Conservation (phyloP, 176 grass and related monocot species). For the Cocos nucifera region DNA sequence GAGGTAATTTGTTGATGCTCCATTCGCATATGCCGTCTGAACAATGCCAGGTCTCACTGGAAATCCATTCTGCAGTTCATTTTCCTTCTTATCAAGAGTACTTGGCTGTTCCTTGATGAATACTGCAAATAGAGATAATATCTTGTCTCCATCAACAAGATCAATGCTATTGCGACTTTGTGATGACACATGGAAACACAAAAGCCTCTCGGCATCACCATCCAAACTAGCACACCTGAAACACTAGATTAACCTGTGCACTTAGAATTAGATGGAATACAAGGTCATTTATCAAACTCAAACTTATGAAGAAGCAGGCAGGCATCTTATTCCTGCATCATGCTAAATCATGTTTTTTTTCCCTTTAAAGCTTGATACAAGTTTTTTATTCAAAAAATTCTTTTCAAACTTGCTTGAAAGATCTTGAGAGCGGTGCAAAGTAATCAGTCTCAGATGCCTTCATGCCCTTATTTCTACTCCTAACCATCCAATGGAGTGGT, state of each 20-base stretch:
- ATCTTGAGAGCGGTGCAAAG: too few species aligned
- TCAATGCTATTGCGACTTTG: constrained; percentile 48
- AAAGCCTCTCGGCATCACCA: constrained; percentile 82
- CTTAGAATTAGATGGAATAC: constrained; percentile 5
- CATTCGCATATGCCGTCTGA: constrained; percentile 97
- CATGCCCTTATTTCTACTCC: too few species aligned
- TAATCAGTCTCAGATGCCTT: too few species aligned
- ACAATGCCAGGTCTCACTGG: constrained; percentile 54
- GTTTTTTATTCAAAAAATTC: too few species aligned
- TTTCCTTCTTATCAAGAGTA: constrained; percentile 31
- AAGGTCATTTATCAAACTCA: not conserved
- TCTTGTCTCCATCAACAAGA: constrained; percentile 86
- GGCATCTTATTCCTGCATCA: constrained; percentile 51
- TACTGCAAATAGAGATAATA: constrained; percentile 73
- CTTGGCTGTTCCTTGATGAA: constrained; percentile 80
- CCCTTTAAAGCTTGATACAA: too few species aligned
- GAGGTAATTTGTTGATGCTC: constrained; percentile 66
- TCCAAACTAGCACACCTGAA: constrained; percentile 93
- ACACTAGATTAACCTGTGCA: constrained; percentile 23
- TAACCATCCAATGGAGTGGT: too few species aligned
- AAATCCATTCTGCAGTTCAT: constrained; percentile 22
- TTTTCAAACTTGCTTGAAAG: too few species aligned
- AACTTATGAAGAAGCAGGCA: not conserved
- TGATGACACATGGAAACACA: constrained; percentile 56
- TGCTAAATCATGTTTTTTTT: not conserved